Conservation (phyloP, 1,284 basidiomycete genomes). For the Leccinum pseudoinsigne region DNA sequence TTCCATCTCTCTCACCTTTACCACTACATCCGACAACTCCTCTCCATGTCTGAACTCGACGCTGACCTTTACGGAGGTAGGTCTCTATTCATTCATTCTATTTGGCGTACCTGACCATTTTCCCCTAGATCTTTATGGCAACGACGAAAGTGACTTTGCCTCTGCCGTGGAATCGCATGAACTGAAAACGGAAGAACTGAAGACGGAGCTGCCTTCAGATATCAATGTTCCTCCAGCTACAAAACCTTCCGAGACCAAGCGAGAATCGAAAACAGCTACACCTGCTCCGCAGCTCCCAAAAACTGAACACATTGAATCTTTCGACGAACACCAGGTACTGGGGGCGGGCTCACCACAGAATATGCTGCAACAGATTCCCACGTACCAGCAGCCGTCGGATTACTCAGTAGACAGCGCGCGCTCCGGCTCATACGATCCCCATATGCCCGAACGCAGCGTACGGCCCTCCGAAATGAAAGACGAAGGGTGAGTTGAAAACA, state of each 20-base stretch:
- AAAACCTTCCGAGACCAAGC: constrained; percentile 21
- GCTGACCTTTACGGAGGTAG: constrained; percentile 82
- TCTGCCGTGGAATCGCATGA: constrained; percentile 42
- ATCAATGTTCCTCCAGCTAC: constrained; percentile 17
- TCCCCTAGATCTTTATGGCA: constrained; percentile 71
- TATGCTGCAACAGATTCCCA: constrained; percentile 68
- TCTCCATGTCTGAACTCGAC: constrained; percentile 68
- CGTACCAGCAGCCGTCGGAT: constrained; percentile 67
- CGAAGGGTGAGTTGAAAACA: constrained; percentile 82
- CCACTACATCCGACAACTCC: constrained; percentile 41
- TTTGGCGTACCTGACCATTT: neutral
- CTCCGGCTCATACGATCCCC: constrained; percentile 43
- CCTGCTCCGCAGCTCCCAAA: constrained; percentile 21
- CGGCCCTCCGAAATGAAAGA: constrained; percentile 97
- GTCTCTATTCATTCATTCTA: constrained; percentile 14
- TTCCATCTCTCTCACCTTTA: constrained; percentile 34
- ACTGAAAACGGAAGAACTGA: constrained; percentile 29
- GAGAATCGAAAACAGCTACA: constrained; percentile 19
- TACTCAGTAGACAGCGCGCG: constrained; percentile 39
- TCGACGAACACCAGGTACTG: constrained; percentile 18
- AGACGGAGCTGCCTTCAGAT: constrained; percentile 20
- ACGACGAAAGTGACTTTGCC: constrained; percentile 64
- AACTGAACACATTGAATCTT: constrained; percentile 21
- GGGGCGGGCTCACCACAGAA: constrained; percentile 29
- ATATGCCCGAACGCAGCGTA: constrained; percentile 62